Evolutionary conservation across 2,329 filamentous ascomycete species (phyloP), one percentile per base, ranked within the genome.

Genomic region (Geosmithia putterillii): DNA sequence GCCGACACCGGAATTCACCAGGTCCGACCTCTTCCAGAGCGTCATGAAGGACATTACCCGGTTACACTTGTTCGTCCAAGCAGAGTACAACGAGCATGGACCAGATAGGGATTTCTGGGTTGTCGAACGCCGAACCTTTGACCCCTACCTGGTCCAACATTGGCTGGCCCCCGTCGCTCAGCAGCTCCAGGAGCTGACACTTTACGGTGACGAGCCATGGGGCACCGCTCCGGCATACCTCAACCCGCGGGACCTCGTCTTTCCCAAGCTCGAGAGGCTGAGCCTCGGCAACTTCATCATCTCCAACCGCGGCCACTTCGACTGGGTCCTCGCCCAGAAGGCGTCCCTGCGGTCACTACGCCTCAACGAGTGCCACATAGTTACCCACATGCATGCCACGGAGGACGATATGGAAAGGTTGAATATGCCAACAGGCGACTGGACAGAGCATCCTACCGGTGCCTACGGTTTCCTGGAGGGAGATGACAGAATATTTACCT

Each of bases 271-370:
- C 4, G 48, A 46, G 17, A 46, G 39, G 0, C 36, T 58, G 12
- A 47, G 35, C 0, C 40, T 58, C 17, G 42, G 38, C 0, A 1
- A 46, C 0, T 53, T 45, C 10, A 28, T 45, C 0, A 50, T 56
- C 25, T 34, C 49, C 0, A 49, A 49, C 4, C 21, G 51, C 15
- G 47, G 53, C 7, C 52, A 57, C 1, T 49, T 54, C 8, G 48
- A 53, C 7, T 58, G 53, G 56, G 48, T 57, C 0, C 42, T 54
- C 2, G 9, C 40, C 0, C 49, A 51, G 7, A 19, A 37, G 3
- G 43, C n/a, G n/a, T n/a, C 50, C 1, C 43, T 56, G 0, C 41
- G 15, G 1, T 36, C 20, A 0, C 42, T 56, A 1, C 23, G 42
- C 0, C 21, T 56, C 2, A 37, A 48, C 12, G 36, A 10, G 1